phyloP scores from a whole-genome alignment of 2,329 filamentous ascomycete genomes.

The Phaeomoniella chlamydospora region DNA sequence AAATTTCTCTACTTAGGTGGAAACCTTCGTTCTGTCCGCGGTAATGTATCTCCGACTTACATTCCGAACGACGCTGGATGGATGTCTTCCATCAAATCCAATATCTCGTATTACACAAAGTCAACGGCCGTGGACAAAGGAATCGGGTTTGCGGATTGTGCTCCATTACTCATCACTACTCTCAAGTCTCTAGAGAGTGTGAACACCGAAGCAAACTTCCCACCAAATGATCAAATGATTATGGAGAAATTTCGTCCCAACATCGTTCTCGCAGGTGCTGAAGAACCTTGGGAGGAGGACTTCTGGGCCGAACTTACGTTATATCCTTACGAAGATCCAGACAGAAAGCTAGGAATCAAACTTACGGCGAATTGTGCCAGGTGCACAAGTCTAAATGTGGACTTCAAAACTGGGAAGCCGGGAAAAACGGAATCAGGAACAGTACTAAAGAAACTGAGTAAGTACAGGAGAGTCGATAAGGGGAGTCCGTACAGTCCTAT shows the following conservation, averaged over 20 bases:
- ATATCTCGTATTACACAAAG: not conserved
- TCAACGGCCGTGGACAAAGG: conserved; percentile 23
- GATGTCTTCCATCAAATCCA: not conserved
- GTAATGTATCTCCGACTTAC: conserved; percentile 35
- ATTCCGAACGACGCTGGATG: not conserved
- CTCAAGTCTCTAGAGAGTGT: conserved; percentile 57
- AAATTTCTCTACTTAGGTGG: conserved; percentile 52
- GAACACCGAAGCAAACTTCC: conserved; percentile 32
- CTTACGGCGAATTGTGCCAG: conserved; percentile 57
- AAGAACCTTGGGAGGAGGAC: conserved; percentile 51
- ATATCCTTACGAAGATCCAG: conserved; percentile 8
- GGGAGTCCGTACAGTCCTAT: conserved; percentile 54
- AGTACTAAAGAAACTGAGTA: conserved; percentile 55
- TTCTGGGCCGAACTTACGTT: conserved; percentile 52
- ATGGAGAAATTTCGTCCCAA: conserved; percentile 61
- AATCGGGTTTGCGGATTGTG: conserved; percentile 60
- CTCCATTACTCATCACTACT: conserved; percentile 60
- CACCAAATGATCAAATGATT: conserved; percentile 36
- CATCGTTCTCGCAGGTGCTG: conserved; percentile 49
- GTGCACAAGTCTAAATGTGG: conserved; percentile 57
- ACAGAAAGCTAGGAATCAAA: conserved; percentile 23
- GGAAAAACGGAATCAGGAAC: conserved; percentile 42
- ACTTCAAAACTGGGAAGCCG: conserved; percentile 49
- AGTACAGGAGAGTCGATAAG: conserved; percentile 54
- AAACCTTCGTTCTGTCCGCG: conserved; percentile 45